Conservation (phyloP, 1,284 basidiomycete species). For the Mycena citricolor region DNA sequence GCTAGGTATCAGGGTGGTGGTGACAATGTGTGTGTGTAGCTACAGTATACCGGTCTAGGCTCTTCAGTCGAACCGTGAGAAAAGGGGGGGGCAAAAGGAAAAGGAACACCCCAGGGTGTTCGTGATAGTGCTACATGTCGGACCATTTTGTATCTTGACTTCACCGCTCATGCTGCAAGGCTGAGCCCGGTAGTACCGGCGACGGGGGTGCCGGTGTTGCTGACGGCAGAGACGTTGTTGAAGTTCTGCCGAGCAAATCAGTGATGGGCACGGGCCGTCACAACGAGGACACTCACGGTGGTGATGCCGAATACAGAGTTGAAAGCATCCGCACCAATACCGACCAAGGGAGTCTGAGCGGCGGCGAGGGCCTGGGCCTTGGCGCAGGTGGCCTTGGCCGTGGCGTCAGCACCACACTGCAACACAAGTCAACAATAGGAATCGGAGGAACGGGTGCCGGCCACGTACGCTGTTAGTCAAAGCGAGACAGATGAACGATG, state of each 20-base stretch:
- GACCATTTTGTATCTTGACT: no score
- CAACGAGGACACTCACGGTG: conserved; percentile 29
- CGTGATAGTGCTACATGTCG: no score
- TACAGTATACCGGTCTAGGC: no score
- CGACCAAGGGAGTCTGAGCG: conserved; percentile 42
- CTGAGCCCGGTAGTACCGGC: conserved; percentile 19
- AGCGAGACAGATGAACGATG: conserved; percentile 54
- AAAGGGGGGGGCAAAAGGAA: no score
- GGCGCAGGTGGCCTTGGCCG: conserved; percentile 50
- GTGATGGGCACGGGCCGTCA: no score
- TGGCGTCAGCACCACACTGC: conserved; percentile 49
- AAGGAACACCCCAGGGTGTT: no score
- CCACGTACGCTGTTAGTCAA: conserved; percentile 47
- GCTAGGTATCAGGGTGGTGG: no score
- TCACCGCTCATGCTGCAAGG: no score
- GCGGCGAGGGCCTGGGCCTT: conserved; percentile 42
- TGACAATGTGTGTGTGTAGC: no score
- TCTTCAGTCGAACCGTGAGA: no score
- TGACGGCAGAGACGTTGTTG: conserved; percentile 34
- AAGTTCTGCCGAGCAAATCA: no score
- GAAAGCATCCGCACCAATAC: conserved; percentile 58
- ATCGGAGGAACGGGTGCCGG: no score
- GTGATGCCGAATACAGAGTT: conserved; percentile 53
- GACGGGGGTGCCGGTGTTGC: conserved; percentile 37
- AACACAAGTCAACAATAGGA: conserved; percentile 59